Percentiles rank a stretch among this genome's conserved stretches.
phyloP scores from a whole-genome alignment of 345 rosid species.

The Ceriops decandra region DNA sequence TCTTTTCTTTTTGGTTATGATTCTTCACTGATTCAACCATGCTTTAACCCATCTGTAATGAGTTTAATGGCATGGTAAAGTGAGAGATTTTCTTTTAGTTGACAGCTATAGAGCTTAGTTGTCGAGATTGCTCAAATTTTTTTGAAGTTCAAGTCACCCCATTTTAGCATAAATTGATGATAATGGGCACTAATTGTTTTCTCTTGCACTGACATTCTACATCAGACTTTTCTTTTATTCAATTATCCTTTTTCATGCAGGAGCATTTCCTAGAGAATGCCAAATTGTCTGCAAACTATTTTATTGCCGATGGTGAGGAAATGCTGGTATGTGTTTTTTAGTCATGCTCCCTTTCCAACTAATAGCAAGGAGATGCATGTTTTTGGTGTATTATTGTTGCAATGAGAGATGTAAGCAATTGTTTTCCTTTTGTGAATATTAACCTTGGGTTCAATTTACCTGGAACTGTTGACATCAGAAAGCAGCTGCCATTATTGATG shows the following conservation, averaged over 20 bases:
- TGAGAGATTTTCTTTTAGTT: neutral
- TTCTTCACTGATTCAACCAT: neutral
- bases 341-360: neutral
- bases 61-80: neutral
- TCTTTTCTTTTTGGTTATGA: neutral
- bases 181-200: neutral
- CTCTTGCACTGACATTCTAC: neutral
- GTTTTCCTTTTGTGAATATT: neutral
- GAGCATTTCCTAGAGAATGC: conserved; percentile 81
- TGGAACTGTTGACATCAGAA: conserved; percentile 42
- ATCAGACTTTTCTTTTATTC: conserved; percentile 13
- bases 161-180: neutral
- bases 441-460: conserved; percentile 8
- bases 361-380: neutral
- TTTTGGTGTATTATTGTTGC: conserved; percentile 11
- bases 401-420: neutral
- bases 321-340: conserved; percentile 47
- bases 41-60: neutral
- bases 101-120: neutral
- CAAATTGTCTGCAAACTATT: conserved; percentile 74
- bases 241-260: conserved; percentile 35
- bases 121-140: neutral
- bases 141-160: neutral
- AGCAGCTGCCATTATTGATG: conserved; percentile 67
- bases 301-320: conserved; percentile 73